A percentile compares a stretch with the other conserved stretches of the same genome.
phyloP scores from a whole-genome alignment of 768 basidiomycete species.

The Suillus clintonianus region DNA sequence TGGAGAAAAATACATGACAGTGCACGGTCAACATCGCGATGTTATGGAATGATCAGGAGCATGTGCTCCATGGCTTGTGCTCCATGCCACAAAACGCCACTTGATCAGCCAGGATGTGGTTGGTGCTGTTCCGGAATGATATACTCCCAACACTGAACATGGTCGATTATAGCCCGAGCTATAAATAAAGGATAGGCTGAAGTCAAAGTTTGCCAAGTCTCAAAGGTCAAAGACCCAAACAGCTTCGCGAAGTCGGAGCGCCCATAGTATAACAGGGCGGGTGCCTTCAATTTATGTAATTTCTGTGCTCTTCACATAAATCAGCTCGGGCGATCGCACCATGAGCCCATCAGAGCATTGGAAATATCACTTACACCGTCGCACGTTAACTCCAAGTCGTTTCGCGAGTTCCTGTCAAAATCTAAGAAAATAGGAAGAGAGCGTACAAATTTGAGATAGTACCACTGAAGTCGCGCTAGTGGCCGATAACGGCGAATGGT shows the following conservation, averaged over 20 bases:
- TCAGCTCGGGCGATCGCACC: background rate
- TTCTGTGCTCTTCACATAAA: background rate
- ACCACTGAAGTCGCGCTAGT: background rate
- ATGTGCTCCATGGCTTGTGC: background rate
- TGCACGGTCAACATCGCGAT: background rate
- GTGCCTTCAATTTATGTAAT: background rate
- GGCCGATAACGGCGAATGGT: background rate
- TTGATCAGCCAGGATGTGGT: background rate
- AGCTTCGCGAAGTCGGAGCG: background rate
- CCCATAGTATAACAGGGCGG: background rate
- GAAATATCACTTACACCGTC: background rate
- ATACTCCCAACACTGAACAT: background rate
- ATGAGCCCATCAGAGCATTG: background rate
- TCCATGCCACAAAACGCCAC: too few relatives aligned
- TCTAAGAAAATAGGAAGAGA: background rate
- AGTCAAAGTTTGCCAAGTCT: background rate
- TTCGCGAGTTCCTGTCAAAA: background rate
- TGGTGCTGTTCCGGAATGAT: background rate
- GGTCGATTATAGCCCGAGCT: background rate
- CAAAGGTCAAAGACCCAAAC: too few relatives aligned
- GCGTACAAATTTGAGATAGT: background rate
- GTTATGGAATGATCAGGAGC: background rate
- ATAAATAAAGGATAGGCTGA: background rate
- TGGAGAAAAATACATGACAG: background rate
- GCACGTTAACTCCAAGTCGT: background rate